Base-by-base conservation (phyloP, 1,284 basidiomycete genomes). In the Moesziomyces parantarcticus region DNA sequence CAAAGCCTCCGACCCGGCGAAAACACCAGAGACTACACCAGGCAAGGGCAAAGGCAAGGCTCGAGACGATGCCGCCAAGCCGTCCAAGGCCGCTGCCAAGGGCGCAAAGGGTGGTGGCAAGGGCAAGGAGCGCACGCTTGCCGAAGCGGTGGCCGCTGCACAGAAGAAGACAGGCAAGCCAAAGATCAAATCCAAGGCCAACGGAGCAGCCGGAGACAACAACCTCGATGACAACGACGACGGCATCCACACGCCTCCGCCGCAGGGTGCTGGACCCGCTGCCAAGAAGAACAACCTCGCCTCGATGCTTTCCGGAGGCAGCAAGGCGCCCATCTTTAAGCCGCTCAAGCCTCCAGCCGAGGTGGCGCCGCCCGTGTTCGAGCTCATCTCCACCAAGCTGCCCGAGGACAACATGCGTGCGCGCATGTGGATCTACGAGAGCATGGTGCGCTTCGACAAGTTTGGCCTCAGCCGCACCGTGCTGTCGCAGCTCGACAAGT, bases 401-500 rank as follows among this genome's bases (percentile, higher is more conserved):
- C 69, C 66, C 36, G 47, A 60, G 16, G 73, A 70, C 29, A 79
- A 79, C 48, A 51, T 79, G 46, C 62, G 70, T n/a, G 77, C 67
- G 8, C 61, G 77, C 22, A 76, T 76, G 54, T 79, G 76, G 76
- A 68, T 79, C 53, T 79, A 79, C 61, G 77, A 79, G 50, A 71
- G 68, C 52, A 62, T 79, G 49, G 64, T 77, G 1, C 75, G 77
- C 47, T 79, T 79, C 48, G 76, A 76, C 62, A 63, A 75, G 50
- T 69, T 79, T 47, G 59, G 68, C 13, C 62, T 77, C 48, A 62
- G 53, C 43, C 55, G 65, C 9, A 36, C 46, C 21, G 65, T 71
- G 3, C 60, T 79, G 8, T 43, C 44, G 9, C 65, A 78, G 20
- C 70, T 79, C 34, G 77, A 79, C 54, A 60, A 48, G 29, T 76